Percentiles rank a stretch among this genome's conserved stretches.
Evolutionary conservation across 2,329 filamentous ascomycete genomes (phyloP).

Genomic region (Incumbomyces lentus): DNA sequence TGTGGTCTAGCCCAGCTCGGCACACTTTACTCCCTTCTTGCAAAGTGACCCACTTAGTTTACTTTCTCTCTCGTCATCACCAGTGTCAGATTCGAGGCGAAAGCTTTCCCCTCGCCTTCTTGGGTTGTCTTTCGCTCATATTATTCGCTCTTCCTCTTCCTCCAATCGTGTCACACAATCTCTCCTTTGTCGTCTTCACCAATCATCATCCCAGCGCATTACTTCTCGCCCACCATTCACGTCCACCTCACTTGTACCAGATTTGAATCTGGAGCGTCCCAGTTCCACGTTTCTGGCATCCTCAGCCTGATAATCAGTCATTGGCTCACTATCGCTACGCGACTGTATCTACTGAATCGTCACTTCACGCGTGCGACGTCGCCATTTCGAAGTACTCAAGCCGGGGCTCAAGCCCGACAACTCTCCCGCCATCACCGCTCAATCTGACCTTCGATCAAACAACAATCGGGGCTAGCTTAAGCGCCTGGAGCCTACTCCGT

Average conservation of each 20-base stretch:
- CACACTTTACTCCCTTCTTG: constrained; percentile 1
- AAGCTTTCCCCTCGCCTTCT: constrained; percentile 9
- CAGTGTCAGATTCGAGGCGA: constrained; percentile 12
- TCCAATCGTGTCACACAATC: not conserved
- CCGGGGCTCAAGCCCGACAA: not conserved
- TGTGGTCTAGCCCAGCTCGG: not conserved
- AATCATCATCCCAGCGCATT: constrained; percentile 8
- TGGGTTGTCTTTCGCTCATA: not conserved
- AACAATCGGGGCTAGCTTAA: no score
- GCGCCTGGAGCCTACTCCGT: no score
- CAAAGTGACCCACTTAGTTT: constrained; percentile 7
- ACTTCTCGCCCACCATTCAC: constrained; percentile 1
- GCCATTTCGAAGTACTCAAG: not conserved
- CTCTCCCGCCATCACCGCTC: not conserved
- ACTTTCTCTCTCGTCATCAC: constrained; percentile 11
- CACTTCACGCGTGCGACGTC: not conserved
- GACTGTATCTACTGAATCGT: constrained; percentile 1
- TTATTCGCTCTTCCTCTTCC: not conserved
- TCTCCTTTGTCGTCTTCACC: not conserved
- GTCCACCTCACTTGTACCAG: not conserved
- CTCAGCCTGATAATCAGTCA: not conserved
- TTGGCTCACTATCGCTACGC: constrained; percentile 3
- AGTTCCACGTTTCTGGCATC: constrained; percentile 1
- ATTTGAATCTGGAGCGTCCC: not conserved
- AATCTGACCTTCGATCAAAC: no score